These are phyloP conservation scores for Pleurotus sapidus DNA, from an alignment of 768 basidiomycete genomes.

Conservation along the genomic window DNA sequence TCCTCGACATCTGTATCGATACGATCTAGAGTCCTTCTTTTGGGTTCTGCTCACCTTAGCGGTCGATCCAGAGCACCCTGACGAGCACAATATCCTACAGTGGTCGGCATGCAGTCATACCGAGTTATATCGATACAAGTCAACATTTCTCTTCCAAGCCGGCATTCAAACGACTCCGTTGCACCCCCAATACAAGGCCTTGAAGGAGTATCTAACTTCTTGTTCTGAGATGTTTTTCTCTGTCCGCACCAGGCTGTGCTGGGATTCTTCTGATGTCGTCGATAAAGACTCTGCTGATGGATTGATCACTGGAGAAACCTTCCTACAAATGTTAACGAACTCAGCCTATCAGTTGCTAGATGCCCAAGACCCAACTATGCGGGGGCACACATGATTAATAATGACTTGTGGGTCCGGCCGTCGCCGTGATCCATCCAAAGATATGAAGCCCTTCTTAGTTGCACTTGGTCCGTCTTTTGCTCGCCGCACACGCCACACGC, in stretches of 20 bases:
- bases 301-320: background rate
- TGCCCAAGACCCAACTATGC: no score
- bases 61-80: background rate
- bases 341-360: no score
- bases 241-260: background rate
- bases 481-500: no score
- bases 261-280: background rate
- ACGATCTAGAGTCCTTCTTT: slow-evolving; percentile 4
- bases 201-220: background rate
- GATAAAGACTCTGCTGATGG: background rate
- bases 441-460: no score
- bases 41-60: background rate
- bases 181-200: no score
- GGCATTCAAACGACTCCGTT: no score
- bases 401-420: no score
- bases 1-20: background rate
- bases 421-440: no score
- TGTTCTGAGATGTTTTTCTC: background rate
- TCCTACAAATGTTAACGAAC: background rate
- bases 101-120: background rate
- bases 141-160: no score
- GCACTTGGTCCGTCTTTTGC: no score
- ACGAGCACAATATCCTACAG: background rate
- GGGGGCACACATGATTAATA: no score
- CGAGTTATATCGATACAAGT: background rate